phyloP scores from a whole-genome alignment of 192 early-diverging fungal species.

The Phycomyces blakesleeanus region DNA sequence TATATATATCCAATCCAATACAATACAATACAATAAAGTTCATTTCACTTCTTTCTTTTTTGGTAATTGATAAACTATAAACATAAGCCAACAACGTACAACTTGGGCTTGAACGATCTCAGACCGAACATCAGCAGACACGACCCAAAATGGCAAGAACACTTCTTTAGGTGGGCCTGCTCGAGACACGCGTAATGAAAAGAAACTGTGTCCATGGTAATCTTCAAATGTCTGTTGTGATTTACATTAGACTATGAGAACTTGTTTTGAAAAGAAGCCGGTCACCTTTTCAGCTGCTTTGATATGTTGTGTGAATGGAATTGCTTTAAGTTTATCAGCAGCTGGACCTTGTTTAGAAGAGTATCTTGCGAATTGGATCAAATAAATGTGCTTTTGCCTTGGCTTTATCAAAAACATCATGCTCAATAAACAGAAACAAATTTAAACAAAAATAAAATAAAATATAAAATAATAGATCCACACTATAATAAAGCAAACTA shows the following conservation, averaged over 20 bases:
- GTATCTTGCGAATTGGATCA: no score
- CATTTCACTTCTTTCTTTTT: not conserved
- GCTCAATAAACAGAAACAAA: no score
- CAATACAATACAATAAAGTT: not conserved
- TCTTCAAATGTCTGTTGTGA: conserved; percentile 39
- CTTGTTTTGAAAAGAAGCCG: not conserved
- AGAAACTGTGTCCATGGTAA: conserved; percentile 54
- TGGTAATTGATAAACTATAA: not conserved
- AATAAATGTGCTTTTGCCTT: no score
- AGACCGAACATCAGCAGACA: conserved; percentile 39
- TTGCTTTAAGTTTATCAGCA: conserved; percentile 40
- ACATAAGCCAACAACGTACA: conserved; percentile 21
- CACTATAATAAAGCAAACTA: no score
- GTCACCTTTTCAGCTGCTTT: conserved; percentile 47
- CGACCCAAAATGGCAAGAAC: conserved; percentile 53
- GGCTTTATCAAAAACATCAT: no score
- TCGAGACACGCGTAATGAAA: conserved; percentile 36
- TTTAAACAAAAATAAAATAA: no score
- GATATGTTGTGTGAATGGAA: conserved; percentile 45
- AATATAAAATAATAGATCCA: no score
- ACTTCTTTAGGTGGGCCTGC: conserved; percentile 39
- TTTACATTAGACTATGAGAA: not conserved
- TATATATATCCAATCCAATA: no score
- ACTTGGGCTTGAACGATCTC: conserved; percentile 47
- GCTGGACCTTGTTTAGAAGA: conserved; percentile 27